phyloP scores from a whole-genome alignment of 805 yeast species.

The Saccharomyces paradoxus region DNA sequence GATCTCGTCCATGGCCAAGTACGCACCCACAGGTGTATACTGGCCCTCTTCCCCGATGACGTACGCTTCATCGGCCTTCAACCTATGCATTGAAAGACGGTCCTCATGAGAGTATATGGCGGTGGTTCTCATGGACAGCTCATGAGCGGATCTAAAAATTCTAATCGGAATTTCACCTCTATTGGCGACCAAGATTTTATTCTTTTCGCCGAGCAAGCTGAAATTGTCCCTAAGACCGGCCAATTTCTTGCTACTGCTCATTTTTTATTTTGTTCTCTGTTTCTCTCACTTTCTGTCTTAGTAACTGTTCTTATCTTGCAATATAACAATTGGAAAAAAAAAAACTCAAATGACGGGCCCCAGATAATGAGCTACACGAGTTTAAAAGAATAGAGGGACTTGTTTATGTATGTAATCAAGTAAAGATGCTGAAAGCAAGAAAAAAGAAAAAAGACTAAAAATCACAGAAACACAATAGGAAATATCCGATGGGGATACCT shows the following conservation, averaged over 20 bases:
- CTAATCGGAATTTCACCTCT: conserved; percentile 81
- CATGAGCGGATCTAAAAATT: conserved; percentile 96
- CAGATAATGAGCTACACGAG: background rate
- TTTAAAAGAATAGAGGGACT: background rate
- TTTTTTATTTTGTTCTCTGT: background rate
- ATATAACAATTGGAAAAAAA: background rate
- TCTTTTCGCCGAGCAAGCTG: conserved; percentile 33
- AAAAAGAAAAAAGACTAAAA: background rate
- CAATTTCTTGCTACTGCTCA: conserved; percentile 12
- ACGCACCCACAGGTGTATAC: conserved; percentile 92
- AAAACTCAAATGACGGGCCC: background rate
- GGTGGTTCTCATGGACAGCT: conserved; percentile 91
- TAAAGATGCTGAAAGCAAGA: background rate
- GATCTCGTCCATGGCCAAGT: conserved; percentile 90
- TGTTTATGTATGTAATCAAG: background rate
- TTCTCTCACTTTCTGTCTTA: background rate
- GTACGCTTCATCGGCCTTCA: conserved; percentile 90
- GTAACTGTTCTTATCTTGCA: background rate
- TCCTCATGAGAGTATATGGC: conserved; percentile 97
- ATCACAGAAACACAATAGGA: background rate
- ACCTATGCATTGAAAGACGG: conserved; percentile 85
- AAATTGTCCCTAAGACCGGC: conserved; percentile 29
- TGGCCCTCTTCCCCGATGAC: conserved; percentile 85
- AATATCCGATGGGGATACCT: background rate
- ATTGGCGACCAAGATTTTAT: conserved; percentile 70